Base-by-base conservation (phyloP, 768 basidiomycete species). In the Lentinula lateritia region DNA sequence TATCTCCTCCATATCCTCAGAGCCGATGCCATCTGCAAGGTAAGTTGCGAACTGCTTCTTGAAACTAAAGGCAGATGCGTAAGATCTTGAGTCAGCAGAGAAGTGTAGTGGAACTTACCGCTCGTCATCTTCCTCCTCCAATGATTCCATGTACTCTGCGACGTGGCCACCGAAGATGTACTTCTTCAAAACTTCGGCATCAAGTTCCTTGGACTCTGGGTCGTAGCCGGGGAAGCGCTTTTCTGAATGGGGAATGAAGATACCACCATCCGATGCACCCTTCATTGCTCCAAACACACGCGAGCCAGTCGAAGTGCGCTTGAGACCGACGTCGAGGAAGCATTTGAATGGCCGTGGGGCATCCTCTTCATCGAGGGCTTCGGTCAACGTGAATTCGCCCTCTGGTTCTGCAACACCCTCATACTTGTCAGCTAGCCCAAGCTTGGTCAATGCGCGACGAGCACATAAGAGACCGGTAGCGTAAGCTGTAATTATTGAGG, bases 51-150 rank as follows among this genome's bases (percentile, higher is more conserved):
- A 98, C 72, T 97, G 95, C 81, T 95, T 97, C 83, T 96, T 97
- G 84, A 96, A 96, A 69, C 92, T 93, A 64, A 34, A 46, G 5
- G 54, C 23, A 43, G 36, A 36, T n/a, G 46, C 62, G 63, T 41
- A 57, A 69, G 32, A 66, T 52, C 2, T 15, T 3, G 23, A 60
- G 28, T 28, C 3, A 28, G 28, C 28, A 28, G 28, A 28, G 28
- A 28, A 28, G 28, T 28, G 3, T 28, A 28, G 28, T 41, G 10
- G 72, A 83, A 64, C 42, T 56, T 67, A 87, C 87, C 95, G 85
- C 79, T 98, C 96, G 69, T 98, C 97, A 72, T 99, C 97, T 80
- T 99, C 97, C 83, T 99, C 97, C 80, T 99, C 97, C 58, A 98
- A 80, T 61, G 88, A 91, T 80, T 98, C 93, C 97, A 99, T 99